Base-by-base conservation (phyloP, 1,284 basidiomycete genomes). In the Sanghuangporus baumii region DNA sequence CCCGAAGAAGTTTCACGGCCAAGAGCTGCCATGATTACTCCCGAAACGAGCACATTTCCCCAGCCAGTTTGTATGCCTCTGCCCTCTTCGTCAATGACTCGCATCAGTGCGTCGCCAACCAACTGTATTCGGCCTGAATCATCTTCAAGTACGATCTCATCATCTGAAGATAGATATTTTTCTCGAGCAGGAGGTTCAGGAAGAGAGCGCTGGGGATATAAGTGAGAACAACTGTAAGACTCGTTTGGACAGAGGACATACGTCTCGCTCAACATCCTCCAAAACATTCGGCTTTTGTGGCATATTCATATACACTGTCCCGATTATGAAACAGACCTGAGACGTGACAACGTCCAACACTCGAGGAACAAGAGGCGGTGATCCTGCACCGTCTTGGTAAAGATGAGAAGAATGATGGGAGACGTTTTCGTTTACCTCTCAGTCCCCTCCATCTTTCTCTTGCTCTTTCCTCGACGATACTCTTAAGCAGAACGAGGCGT, bases 251-350 rank as follows among this genome's bases (percentile, higher is more conserved):
- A 12, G 20, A 26, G 47, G 20, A 78, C 90, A 69, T 71, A 97
- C 96, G 71, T 99, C 94, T 71, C 93, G 82, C 12, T 89, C 94
- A 67, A 99, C 84, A 68, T 99, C 97, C 70, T 96, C 91, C 61
- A 99, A 82, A 12, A 99, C 93, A 69, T 98, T 98, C 0, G 96
- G 96, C 73, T 99, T 99, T 62, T 98, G 81, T 3, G 93, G 93
- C 97, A 99, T 98, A 66, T 97, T 92, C 84, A 97, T 89, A 74
- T 98, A 99, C 1, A 98, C 86, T 0, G 96, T 99, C 2, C 96
- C 96, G 63, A 97, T 80, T 65, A 99, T 85, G 74, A 91, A 98
- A 74, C 93, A 97, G 58, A 96, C 76, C 67, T 91, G 80, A 0
- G 89, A 89, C 69, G 93, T 91, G 57, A 87, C 79, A 3, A 99